Evolutionary conservation across 495 filamentous ascomycete genomes (phyloP), one percentile per base, ranked within the genome.

Genomic region (Xylaria sp.): DNA sequence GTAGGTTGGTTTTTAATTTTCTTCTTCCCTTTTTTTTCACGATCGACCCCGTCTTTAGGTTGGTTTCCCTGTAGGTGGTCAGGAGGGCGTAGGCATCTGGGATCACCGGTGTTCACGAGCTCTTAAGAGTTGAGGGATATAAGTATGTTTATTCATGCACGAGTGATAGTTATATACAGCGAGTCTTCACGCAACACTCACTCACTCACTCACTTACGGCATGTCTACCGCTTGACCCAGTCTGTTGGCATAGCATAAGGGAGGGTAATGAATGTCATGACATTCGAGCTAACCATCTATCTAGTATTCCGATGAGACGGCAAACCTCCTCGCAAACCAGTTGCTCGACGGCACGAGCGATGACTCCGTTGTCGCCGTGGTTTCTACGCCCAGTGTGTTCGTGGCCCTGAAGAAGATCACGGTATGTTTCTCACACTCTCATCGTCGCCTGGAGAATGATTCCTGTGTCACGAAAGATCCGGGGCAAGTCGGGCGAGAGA

Each of bases 331-430:
- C 12, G 92, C 92, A 3, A 79, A 83, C 68, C 84, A 91, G 69
- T 80, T 95, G 35, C 84, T 95, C 1, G 79, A 86, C 0, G 88
- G 83, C 26, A 82, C 87, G 8, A 85, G 80, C 3, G 73, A 80
- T 17, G 82, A 88, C 11, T 87, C 82, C 17, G 82, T 80, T 21
- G 88, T 94, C 68, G 92, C 85, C 2, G 84, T 94, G 11, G 86
- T 95, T 19, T 93, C 92, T 12, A 89, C 91, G 12, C 93, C 93
- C 2, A 93, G 88, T 74, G 90, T 91, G 3, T 95, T 94, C 80
- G 84, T 95, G 12, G 88, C 90, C 67, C 72, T 95, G 44, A 93
- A 89, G 79, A 92, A 92, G 68, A 71, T 93, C 19, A 68, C 91
- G 72, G 89, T 90, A 74, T 68, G 83, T 82, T 33, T 43, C n/a